Conservation (phyloP, 768 basidiomycete genomes). For the Boletus coccyginus region DNA sequence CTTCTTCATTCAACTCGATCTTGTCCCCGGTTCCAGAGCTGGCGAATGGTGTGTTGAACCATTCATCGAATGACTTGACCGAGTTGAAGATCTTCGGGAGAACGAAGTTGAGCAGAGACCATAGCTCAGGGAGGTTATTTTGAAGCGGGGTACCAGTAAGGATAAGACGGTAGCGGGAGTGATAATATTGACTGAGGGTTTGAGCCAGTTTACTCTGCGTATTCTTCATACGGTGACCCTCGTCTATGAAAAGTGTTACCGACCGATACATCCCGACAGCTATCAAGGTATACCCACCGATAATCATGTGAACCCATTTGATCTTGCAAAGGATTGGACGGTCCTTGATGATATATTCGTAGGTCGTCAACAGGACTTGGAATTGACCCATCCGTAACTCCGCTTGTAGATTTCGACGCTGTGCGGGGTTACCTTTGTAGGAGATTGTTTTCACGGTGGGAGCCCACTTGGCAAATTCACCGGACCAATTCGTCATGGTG, state of each 20-base stretch:
- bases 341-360: slow-evolving; percentile 98
- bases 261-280: neutral
- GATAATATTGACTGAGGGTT: slow-evolving; percentile 89
- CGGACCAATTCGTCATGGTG: slow-evolving; percentile 96
- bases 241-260: slow-evolving; percentile 47
- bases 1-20: slow-evolving; percentile 99
- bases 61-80: slow-evolving; percentile 98
- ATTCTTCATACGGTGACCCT: slow-evolving; percentile 99
- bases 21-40: slow-evolving; percentile 98
- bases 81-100: slow-evolving; percentile 97
- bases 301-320: slow-evolving; percentile 98
- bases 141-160: slow-evolving; percentile 95
- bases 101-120: slow-evolving; percentile 94
- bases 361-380: slow-evolving; percentile 91
- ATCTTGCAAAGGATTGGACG: slow-evolving; percentile 85
- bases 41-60: slow-evolving; percentile 99
- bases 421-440: slow-evolving; percentile 89
- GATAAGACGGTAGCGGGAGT: slow-evolving; percentile 90
- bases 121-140: slow-evolving; percentile 95
- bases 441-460: slow-evolving; percentile 75
- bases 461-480: slow-evolving; percentile 98
- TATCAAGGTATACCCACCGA: slow-evolving; percentile 48
- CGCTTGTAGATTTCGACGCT: slow-evolving; percentile 73
- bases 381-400: slow-evolving; percentile 80
- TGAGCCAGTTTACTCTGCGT: slow-evolving; percentile 85